Percentiles rank a stretch among this genome's conserved stretches.
phyloP scores from a whole-genome alignment of 352 stramenopile species.

The Phytophthora sojae region DNA sequence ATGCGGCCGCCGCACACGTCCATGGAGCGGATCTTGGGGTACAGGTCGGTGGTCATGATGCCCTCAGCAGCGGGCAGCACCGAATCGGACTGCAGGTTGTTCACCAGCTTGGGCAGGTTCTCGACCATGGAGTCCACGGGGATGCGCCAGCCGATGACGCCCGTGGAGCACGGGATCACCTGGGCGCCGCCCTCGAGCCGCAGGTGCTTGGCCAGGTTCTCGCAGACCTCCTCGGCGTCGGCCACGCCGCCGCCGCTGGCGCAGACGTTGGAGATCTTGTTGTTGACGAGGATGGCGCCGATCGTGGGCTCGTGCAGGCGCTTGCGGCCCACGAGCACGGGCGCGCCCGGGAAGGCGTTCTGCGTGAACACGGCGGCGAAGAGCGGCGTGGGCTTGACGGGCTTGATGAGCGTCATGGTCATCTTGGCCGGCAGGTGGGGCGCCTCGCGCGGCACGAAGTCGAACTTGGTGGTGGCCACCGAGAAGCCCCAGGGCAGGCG shows the following conservation, averaged over 20 bases:
- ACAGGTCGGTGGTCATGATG: conserved; percentile 98
- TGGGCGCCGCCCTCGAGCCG: conserved; percentile 81
- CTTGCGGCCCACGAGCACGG: conserved; percentile 91
- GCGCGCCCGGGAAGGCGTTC: conserved; percentile 92
- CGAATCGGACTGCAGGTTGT: conserved; percentile 93
- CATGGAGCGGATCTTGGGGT: conserved; percentile 90
- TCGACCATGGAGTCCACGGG: conserved; percentile 93
- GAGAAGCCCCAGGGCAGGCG: conserved; percentile 89
- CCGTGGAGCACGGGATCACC: conserved; percentile 96
- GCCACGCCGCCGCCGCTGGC: conserved; percentile 92
- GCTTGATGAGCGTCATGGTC: conserved; percentile 91
- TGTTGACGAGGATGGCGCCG: conserved; percentile 98
- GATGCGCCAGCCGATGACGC: conserved; percentile 99
- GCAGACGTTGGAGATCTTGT: conserved; percentile 99
- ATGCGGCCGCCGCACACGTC: conserved; percentile 91
- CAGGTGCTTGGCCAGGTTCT: conserved; percentile 91
- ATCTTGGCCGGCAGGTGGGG: conserved; percentile 83
- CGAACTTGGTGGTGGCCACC: conserved; percentile 82
- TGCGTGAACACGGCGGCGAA: conserved; percentile 93
- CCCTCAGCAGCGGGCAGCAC: conserved; percentile 93
- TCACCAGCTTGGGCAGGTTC: conserved; percentile 76
- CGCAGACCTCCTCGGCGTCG: conserved; percentile 95
- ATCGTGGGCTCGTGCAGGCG: conserved; percentile 91
- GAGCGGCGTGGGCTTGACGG: conserved; percentile 79
- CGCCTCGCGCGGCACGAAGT: conserved; percentile 87